Percentiles rank a stretch among this genome's conserved stretches.
phyloP scores from a whole-genome alignment of 805 yeast genomes.

The Pichia insulana region DNA sequence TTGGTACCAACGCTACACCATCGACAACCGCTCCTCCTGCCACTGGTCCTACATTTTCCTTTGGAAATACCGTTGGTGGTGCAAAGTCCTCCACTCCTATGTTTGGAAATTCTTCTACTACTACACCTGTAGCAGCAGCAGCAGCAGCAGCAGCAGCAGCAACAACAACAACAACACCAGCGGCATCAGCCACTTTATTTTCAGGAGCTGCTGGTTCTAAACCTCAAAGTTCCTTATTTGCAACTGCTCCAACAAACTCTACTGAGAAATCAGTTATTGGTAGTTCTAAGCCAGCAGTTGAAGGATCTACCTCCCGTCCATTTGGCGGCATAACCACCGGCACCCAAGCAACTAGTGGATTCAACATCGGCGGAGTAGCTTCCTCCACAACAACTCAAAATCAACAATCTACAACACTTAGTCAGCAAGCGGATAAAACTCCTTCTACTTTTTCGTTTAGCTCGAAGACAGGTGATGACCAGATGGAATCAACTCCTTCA shows the following conservation, averaged over 20 bases:
- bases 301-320: neutral
- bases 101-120: slow-evolving; percentile 5
- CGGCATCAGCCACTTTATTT: neutral
- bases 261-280: slow-evolving; percentile 3
- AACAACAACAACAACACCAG: slow-evolving; percentile 4
- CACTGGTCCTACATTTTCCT: neutral
- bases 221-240: neutral
- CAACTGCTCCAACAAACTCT: neutral
- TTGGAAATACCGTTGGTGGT: neutral
- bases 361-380: neutral
- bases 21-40: slow-evolving; percentile 13
- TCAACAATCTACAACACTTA: no score
- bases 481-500: no score
- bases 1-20: slow-evolving; percentile 3
- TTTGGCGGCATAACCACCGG: neutral
- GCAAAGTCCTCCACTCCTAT: slow-evolving; percentile 11
- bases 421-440: no score
- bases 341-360: neutral
- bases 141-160: slow-evolving; percentile 8
- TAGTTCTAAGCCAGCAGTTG: slow-evolving; percentile 2
- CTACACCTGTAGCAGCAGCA: slow-evolving; percentile 3
- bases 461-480: no score
- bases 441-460: no score
- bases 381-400: no score
- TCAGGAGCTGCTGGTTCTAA: slow-evolving; percentile 3